Conservation (phyloP, 2,329 filamentous ascomycete genomes). For the Ophiostoma sp. region DNA sequence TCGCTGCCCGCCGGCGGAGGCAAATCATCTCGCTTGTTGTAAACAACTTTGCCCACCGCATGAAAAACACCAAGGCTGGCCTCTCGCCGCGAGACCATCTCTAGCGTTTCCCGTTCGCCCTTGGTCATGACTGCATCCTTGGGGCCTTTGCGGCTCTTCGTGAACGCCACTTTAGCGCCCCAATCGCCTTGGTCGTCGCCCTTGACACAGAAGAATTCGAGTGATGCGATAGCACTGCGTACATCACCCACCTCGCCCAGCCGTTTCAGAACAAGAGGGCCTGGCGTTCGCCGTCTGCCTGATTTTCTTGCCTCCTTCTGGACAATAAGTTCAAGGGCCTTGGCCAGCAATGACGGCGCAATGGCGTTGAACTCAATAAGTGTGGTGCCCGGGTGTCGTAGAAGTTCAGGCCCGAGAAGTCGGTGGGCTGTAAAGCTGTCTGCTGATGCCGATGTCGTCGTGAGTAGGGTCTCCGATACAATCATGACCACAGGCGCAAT, state of each 20-base stretch:
- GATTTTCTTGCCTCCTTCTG: constrained; percentile 80
- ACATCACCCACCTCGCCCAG: constrained; percentile 88
- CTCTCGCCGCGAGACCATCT: constrained; percentile 79
- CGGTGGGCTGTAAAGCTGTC: constrained; percentile 93
- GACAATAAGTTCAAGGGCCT: constrained; percentile 75
- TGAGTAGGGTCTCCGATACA: constrained; percentile 83
- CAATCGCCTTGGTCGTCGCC: constrained; percentile 68
- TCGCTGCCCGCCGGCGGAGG: constrained; percentile 36
- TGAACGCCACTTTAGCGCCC: constrained; percentile 67
- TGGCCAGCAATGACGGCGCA: constrained; percentile 76
- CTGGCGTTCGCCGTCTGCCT: constrained; percentile 67
- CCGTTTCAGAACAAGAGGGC: constrained; percentile 68
- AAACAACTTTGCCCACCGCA: constrained; percentile 89
- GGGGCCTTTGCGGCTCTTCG: constrained; percentile 58
- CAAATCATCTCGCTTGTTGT: constrained; percentile 77
- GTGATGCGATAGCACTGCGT: constrained; percentile 80
- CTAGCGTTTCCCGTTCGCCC: constrained; percentile 72
- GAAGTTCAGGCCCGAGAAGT: constrained; percentile 77
- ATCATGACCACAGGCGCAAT: constrained; percentile 77
- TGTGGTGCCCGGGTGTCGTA: constrained; percentile 70
- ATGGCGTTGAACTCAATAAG: constrained; percentile 91
- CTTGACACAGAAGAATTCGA: constrained; percentile 87
- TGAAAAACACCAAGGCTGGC: constrained; percentile 92
- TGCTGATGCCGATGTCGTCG: constrained; percentile 74
- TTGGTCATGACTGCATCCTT: constrained; percentile 60